phyloP scores from a whole-genome alignment of 306 rosid genomes.

The Erythrophleum fordii region DNA sequence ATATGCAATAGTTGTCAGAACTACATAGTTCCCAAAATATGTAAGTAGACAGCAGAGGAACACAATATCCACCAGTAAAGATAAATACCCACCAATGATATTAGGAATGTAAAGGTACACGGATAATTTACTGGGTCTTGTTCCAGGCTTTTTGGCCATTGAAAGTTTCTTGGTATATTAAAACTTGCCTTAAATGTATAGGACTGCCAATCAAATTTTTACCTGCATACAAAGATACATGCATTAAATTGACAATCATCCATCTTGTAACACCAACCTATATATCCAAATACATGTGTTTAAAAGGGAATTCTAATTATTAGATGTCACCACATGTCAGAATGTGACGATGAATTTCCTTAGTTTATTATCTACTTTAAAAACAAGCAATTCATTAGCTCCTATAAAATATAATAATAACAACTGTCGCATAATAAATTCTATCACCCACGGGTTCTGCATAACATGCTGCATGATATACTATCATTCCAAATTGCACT shows the following conservation, averaged over 20 bases:
- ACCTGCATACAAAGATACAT: slow-evolving; percentile 44
- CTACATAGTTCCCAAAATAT: slow-evolving; percentile 6
- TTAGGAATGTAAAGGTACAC: slow-evolving; percentile 92
- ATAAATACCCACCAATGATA: slow-evolving; percentile 77
- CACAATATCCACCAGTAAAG: slow-evolving; percentile 28
- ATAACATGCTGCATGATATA: background rate
- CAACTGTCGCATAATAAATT: background rate
- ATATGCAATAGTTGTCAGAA: background rate
- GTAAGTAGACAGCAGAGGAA: slow-evolving; percentile 29
- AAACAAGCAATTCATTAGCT: background rate
- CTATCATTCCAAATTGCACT: slow-evolving; percentile 9
- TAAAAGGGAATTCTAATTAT: background rate
- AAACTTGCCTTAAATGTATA: slow-evolving; percentile 43
- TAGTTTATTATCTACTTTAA: background rate
- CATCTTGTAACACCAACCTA: background rate
- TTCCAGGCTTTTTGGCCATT: slow-evolving; percentile 72
- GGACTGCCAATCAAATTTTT: slow-evolving; percentile 35
- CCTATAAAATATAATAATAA: background rate
- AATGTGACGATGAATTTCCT: slow-evolving; percentile 19
- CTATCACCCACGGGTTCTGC: background rate
- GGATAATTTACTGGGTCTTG: slow-evolving; percentile 62
- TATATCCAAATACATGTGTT: background rate
- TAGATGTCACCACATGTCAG: slow-evolving; percentile 3
- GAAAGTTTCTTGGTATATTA: slow-evolving; percentile 45
- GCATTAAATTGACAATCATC: slow-evolving; percentile 21